Conservation (phyloP, 176 grass and related monocot genomes). For the Secale cereale region DNA sequence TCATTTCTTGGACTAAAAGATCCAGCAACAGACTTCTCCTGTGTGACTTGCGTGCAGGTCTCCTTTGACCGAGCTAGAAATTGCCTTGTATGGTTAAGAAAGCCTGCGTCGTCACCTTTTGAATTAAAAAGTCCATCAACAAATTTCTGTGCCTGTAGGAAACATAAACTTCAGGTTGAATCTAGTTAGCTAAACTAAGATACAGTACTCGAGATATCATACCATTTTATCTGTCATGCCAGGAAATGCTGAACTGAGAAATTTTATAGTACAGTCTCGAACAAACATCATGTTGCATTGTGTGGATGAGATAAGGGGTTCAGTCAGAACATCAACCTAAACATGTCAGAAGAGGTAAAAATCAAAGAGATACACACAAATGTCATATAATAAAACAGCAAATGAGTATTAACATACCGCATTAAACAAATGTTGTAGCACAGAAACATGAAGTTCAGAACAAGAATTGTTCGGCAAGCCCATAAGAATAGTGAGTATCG, state of each 20-base stretch:
- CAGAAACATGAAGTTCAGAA: conserved; percentile 55
- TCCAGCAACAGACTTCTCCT: not conserved
- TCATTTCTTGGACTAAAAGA: no score
- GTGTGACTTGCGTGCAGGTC: conserved; percentile 48
- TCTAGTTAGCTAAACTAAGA: not conserved
- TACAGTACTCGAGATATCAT: conserved; percentile 4
- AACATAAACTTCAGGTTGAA: not conserved
- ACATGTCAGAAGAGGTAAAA: not conserved
- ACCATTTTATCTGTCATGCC: conserved; percentile 51
- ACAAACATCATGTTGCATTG: conserved; percentile 52
- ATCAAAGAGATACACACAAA: not conserved
- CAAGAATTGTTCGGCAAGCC: conserved; percentile 59
- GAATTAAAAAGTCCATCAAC: conserved; percentile 56
- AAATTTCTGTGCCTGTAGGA: conserved; percentile 46
- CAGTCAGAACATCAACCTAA: conserved; percentile 51
- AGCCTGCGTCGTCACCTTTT: conserved; percentile 42
- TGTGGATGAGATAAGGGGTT: conserved; percentile 50
- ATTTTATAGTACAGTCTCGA: conserved; percentile 56
- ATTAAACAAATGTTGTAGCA: conserved; percentile 63
- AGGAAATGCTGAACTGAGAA: conserved; percentile 59
- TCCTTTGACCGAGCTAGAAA: conserved; percentile 64
- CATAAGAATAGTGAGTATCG: conserved; percentile 52
- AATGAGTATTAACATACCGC: conserved; percentile 28
- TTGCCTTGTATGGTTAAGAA: conserved; percentile 57
- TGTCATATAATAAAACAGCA: not conserved